A percentile compares a stretch with the other conserved stretches of the same genome.
Evolutionary conservation across 2,329 filamentous ascomycete genomes (phyloP).

Genomic region (Pyrenophora tritici-repentis): DNA sequence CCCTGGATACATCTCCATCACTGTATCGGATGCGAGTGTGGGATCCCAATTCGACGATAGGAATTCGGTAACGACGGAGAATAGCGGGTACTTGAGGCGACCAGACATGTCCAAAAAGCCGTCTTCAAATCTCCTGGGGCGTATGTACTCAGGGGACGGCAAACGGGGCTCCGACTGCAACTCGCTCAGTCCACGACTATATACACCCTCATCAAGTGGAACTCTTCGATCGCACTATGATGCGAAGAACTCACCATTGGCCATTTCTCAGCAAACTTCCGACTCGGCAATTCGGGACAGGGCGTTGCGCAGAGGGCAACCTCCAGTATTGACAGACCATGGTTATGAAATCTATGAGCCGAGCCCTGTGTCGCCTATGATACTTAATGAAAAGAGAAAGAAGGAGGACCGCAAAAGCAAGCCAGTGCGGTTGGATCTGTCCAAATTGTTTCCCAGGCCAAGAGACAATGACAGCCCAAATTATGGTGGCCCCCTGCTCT

Average conservation of each 20-base stretch:
- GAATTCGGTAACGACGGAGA: constrained; percentile 27
- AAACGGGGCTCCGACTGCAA: constrained; percentile 37
- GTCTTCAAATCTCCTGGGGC: constrained; percentile 43
- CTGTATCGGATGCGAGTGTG: constrained; percentile 38
- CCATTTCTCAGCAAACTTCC: constrained; percentile 53
- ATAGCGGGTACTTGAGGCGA: constrained; percentile 20
- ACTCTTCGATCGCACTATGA: constrained; percentile 53
- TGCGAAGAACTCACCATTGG: constrained; percentile 46
- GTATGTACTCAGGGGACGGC: constrained; percentile 26
- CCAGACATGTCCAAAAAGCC: constrained; percentile 37
- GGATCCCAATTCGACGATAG: constrained; percentile 33
- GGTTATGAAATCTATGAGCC: constrained; percentile 16
- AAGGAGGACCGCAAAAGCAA: constrained; percentile 40
- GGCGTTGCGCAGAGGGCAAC: constrained; percentile 48
- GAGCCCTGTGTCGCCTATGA: constrained; percentile 29
- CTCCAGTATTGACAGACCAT: constrained; percentile 28
- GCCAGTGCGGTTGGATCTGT: constrained; percentile 48
- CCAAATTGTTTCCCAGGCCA: constrained; percentile 50
- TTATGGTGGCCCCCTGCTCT: constrained; percentile 36
- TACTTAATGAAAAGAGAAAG: constrained; percentile 25
- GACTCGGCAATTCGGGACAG: constrained; percentile 52
- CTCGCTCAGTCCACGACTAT: constrained; percentile 34
- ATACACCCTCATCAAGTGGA: constrained; percentile 44
- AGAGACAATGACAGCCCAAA: constrained; percentile 25
- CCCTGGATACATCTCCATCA: constrained; percentile 40